These are phyloP conservation scores for Dactylellina drechsleri DNA, from an alignment of 2,329 filamentous ascomycete genomes.

Conservation along the genomic window DNA sequence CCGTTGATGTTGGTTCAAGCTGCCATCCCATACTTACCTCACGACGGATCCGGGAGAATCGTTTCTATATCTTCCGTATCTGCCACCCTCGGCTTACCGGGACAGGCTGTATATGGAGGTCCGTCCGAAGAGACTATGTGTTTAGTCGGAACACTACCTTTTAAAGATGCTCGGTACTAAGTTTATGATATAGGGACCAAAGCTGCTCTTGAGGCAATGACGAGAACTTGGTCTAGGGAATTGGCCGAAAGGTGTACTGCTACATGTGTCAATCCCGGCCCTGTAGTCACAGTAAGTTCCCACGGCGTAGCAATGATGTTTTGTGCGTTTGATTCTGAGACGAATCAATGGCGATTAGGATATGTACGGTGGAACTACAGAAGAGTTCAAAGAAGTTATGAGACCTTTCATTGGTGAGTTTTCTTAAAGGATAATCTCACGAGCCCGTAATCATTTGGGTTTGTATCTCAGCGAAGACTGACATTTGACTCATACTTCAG, in stretches of 20 bases:
- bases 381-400: constrained; percentile 70
- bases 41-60: constrained; percentile 73
- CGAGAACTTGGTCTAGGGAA: constrained; percentile 74
- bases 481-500: constrained; percentile 57
- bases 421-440: background rate
- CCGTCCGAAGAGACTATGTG: background rate
- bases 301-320: background rate
- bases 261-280: constrained; percentile 74
- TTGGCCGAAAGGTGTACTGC: constrained; percentile 72
- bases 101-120: constrained; percentile 46
- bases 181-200: constrained; percentile 73
- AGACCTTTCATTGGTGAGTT: constrained; percentile 67
- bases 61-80: constrained; percentile 72
- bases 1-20: constrained; percentile 82
- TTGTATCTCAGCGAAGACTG: constrained; percentile 58
- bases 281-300: constrained; percentile 66
- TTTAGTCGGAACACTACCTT: background rate
- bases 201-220: constrained; percentile 75
- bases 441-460: background rate
- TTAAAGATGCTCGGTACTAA: constrained; percentile 65
- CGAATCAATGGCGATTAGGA: constrained; percentile 60
- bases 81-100: constrained; percentile 66
- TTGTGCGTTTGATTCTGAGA: background rate
- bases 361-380: constrained; percentile 71
- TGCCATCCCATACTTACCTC: constrained; percentile 74